These are phyloP conservation scores for Colletotrichum sp. DNA, from an alignment of 2,329 filamentous ascomycete genomes.

Conservation along the genomic window DNA sequence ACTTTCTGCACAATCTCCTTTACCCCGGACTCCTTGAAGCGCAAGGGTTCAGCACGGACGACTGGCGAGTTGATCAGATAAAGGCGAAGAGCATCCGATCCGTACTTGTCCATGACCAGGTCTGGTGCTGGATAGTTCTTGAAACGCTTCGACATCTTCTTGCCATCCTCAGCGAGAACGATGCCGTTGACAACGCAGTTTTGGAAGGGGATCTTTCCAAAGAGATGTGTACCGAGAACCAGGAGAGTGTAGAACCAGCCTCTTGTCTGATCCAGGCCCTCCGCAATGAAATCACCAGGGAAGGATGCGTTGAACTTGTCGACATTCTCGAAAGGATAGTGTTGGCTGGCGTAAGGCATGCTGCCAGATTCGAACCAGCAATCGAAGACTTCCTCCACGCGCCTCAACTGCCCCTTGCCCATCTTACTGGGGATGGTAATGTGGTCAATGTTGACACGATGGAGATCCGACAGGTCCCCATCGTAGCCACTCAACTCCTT, in stretches of 20 bases:
- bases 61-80: constrained; percentile 98
- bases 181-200: constrained; percentile 98
- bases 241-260: constrained; percentile 97
- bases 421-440: constrained; percentile 92
- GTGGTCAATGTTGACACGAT: constrained; percentile 90
- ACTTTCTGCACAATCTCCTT: constrained; percentile 96
- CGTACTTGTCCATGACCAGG: constrained; percentile 85
- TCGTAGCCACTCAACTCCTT: constrained; percentile 85
- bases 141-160: constrained; percentile 97
- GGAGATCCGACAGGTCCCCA: constrained; percentile 83
- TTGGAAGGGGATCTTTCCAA: constrained; percentile 85
- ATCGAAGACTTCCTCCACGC: constrained; percentile 90
- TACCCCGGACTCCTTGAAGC: constrained; percentile 90
- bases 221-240: constrained; percentile 87
- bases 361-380: constrained; percentile 97
- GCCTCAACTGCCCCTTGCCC: constrained; percentile 82
- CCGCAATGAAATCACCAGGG: constrained; percentile 93
- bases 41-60: constrained; percentile 85
- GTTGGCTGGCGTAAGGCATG: constrained; percentile 91
- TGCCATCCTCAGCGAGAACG: constrained; percentile 90
- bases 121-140: constrained; percentile 95
- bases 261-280: constrained; percentile 90
- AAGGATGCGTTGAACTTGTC: constrained; percentile 82
- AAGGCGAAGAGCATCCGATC: constrained; percentile 89
- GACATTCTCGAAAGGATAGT: constrained; percentile 91